phyloP scores from a whole-genome alignment of 2,329 filamentous ascomycete species.

The Paraconiothyrium brasiliense region DNA sequence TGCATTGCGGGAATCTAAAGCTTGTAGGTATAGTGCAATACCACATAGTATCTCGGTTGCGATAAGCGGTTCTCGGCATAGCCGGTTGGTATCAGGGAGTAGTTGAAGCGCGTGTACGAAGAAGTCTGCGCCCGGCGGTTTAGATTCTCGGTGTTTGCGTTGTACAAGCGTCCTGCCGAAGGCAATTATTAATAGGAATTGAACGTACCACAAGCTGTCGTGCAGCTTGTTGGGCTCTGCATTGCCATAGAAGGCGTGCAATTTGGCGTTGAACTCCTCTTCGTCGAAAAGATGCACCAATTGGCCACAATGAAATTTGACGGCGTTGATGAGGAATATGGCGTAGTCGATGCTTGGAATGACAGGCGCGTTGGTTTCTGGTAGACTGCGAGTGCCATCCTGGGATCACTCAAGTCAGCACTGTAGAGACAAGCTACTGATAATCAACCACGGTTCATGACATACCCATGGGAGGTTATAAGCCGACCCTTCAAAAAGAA shows the following conservation, averaged over 20 bases:
- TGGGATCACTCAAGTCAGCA: not conserved
- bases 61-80: conserved; percentile 56
- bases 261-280: conserved; percentile 57
- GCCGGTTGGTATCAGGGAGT: conserved; percentile 59
- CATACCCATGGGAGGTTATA: conserved; percentile 61
- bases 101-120: conserved; percentile 69
- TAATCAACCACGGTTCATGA: not conserved
- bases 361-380: conserved; percentile 45
- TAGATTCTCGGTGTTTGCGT: conserved; percentile 36
- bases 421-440: not conserved
- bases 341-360: conserved; percentile 63
- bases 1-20: conserved; percentile 58
- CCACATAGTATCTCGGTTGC: conserved; percentile 63
- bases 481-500: conserved; percentile 62
- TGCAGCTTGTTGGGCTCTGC: conserved; percentile 35
- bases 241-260: conserved; percentile 54
- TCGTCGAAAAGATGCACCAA: conserved; percentile 66
- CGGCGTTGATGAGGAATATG: conserved; percentile 63
- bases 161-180: conserved; percentile 65
- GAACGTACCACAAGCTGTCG: conserved; percentile 60
- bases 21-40: conserved; percentile 63
- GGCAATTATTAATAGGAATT: conserved; percentile 63
- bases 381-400: conserved; percentile 50
- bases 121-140: conserved; percentile 65
- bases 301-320: conserved; percentile 66